Evolutionary conservation across 306 rosid genomes (phyloP).

Genomic region (Gillenia trifoliata): DNA sequence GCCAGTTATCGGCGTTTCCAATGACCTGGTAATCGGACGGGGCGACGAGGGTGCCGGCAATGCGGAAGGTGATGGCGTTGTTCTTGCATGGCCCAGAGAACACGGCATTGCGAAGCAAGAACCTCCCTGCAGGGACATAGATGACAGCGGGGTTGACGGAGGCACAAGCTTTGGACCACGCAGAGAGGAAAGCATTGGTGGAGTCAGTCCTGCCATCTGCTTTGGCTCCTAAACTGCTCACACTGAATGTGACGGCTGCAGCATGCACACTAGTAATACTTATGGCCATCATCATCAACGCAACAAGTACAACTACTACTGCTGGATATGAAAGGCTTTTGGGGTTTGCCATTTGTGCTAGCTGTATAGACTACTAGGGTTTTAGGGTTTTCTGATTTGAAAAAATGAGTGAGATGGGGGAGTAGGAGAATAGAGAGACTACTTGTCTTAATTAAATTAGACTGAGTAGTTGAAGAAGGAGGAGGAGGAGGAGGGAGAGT

Average conservation of each 20-base stretch:
- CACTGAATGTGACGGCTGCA: constrained; percentile 14
- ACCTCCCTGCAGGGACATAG: constrained; percentile 39
- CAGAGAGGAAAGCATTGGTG: constrained; percentile 24
- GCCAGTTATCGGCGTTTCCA: constrained; percentile 37
- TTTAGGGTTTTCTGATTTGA: not conserved
- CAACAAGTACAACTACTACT: not conserved
- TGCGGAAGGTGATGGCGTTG: constrained; percentile 24
- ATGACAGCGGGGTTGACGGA: constrained; percentile 26
- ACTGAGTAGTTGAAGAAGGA: not conserved
- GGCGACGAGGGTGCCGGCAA: constrained; percentile 42
- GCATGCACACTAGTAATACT: not conserved
- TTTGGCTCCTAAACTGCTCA: constrained; percentile 32
- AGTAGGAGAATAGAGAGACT: not conserved
- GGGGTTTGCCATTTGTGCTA: constrained; percentile 10
- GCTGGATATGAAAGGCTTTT: not conserved
- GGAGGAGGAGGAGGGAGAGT: not conserved
- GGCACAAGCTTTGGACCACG: constrained; percentile 42
- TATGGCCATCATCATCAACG: not conserved
- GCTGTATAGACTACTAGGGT: not conserved
- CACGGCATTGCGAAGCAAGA: constrained; percentile 20
- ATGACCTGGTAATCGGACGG: constrained; percentile 34
- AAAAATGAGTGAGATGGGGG: not conserved
- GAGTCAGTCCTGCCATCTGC: constrained; percentile 35
- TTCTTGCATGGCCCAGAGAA: constrained; percentile 45
- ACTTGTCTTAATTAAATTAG: too few species aligned